Percentiles rank a stretch among this genome's conserved stretches.
Conservation (phyloP, 306 rosid genomes). For the Sicyos baderoa region DNA sequence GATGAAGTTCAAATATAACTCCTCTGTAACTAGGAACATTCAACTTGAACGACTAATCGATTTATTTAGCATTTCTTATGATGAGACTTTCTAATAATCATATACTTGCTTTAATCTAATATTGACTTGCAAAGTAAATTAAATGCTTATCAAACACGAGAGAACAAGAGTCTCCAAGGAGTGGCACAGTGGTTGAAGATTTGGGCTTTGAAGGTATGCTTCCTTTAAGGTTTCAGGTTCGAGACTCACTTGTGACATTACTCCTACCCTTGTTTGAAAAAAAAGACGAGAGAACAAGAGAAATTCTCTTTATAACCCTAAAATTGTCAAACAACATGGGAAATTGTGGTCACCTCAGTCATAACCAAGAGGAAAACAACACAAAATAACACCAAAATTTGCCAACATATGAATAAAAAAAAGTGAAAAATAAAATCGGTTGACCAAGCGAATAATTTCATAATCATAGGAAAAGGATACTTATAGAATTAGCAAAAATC, state of each 20-base stretch:
- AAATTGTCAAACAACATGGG: too few relatives aligned
- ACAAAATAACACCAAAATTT: conserved; percentile 8
- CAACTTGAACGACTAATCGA: not conserved
- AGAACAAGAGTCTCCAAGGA: not conserved
- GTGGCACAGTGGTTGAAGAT: too few relatives aligned
- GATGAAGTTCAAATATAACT: not conserved
- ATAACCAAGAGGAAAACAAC: not conserved
- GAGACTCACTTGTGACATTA: too few relatives aligned
- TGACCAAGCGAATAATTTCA: conserved; percentile 5
- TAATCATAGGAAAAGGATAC: conserved; percentile 56
- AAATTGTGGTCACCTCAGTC: not conserved
- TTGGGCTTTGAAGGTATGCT: too few relatives aligned
- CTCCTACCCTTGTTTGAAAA: too few relatives aligned
- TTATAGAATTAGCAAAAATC: conserved; percentile 72
- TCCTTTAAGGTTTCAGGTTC: too few relatives aligned
- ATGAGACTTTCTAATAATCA: not conserved
- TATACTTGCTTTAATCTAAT: not conserved
- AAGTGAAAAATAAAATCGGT: too few relatives aligned
- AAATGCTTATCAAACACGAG: not conserved
- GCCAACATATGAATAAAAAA: not conserved
- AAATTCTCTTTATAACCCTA: too few relatives aligned
- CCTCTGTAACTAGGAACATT: not conserved
- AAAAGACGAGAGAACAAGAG: not conserved
- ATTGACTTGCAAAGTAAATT: not conserved
- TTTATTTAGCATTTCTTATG: too few relatives aligned